phyloP scores from a whole-genome alignment of 768 basidiomycete genomes.

The Pulveroboletus sp. region DNA sequence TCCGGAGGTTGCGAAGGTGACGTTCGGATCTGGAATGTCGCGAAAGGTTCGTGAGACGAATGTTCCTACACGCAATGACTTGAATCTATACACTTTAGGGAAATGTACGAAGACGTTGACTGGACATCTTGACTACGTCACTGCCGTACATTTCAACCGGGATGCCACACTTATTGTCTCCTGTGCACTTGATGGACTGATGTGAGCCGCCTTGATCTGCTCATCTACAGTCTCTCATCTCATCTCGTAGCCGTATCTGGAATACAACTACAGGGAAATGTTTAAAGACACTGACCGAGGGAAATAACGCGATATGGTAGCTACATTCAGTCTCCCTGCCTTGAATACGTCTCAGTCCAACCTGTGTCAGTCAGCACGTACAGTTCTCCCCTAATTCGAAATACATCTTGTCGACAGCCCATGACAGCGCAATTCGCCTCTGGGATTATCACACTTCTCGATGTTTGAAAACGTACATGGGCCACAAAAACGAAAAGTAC shows the following conservation, averaged over 20 bases:
- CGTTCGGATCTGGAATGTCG: slow-evolving; percentile 89
- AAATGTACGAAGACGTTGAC: slow-evolving; percentile 83
- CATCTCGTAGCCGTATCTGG: slow-evolving; percentile 83
- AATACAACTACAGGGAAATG: slow-evolving; percentile 90
- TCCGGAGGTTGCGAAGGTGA: slow-evolving; percentile 94
- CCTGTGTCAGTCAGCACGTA: slow-evolving; percentile 68
- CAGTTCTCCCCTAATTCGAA: slow-evolving; percentile 95
- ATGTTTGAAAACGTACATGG: slow-evolving; percentile 86
- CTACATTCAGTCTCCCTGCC: not conserved
- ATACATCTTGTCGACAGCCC: slow-evolving; percentile 90
- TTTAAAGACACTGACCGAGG: slow-evolving; percentile 92
- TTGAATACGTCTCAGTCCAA: not conserved
- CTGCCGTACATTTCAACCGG: slow-evolving; percentile 89
- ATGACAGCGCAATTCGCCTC: slow-evolving; percentile 88
- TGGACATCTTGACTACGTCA: slow-evolving; percentile 93
- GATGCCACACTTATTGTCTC: slow-evolving; percentile 92
- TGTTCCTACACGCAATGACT: not conserved
- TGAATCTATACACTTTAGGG: slow-evolving; percentile 40
- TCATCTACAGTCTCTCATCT: not conserved
- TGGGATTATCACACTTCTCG: slow-evolving; percentile 95
- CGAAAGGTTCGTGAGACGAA: slow-evolving; percentile 52
- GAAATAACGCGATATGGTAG: slow-evolving; percentile 80
- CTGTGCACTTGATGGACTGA: slow-evolving; percentile 88
- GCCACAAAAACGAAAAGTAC: slow-evolving; percentile 80
- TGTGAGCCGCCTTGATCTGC: slow-evolving; percentile 51